Evolutionary conservation across 345 rosid genomes (phyloP), one percentile per base, ranked within the genome.

Genomic region (Eucalyptus sp.): DNA sequence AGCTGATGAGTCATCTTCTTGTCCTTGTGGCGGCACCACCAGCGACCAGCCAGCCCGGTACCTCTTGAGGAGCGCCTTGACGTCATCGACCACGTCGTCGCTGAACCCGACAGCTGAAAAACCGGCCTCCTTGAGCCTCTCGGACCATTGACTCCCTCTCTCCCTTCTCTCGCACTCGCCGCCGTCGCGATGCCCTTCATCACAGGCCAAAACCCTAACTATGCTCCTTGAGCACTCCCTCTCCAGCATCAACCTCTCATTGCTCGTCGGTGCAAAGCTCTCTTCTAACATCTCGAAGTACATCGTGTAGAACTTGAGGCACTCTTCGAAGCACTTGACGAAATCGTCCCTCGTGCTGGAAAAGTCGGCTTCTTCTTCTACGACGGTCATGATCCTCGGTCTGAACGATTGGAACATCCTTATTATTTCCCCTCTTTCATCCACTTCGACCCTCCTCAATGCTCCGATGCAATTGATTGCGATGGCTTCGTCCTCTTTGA

Each of bases 241-340:
- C 88, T 96, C 98, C 16, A 96, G 56, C 96, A 94, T 93, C 91
- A 96, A 51, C 91, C 94, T 94, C 87, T 96, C 96, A 84, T 96
- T 96, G 85, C 98, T 95, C 2, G 96, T 94, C 14, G 93, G 88
- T 41, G 46, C 49, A 85, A 96, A 96, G 94, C 97, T 93, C 91
- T 95, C 96, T 52, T 96, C 96, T 20, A 96, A 89, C 97, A 94
- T 96, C 92, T 96, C 96, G 27, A 96, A 96, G 86, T 95, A 96
- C 20, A 94, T 80, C 0, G 96, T 94, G 52, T 96, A 96, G 79
- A 91, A 94, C 89, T 94, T 93, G 15, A 96, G 91, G 88, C 96
- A 94, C 94, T 96, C 98, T 90, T 96, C 96, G 37, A 96, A 96
- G 88, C 97, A 94, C 91, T 88, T 90, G 52, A 94, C 95, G 51